These are phyloP conservation scores for Lanmaoa rubissima DNA, from an alignment of 768 basidiomycete genomes.

Conservation along the genomic window DNA sequence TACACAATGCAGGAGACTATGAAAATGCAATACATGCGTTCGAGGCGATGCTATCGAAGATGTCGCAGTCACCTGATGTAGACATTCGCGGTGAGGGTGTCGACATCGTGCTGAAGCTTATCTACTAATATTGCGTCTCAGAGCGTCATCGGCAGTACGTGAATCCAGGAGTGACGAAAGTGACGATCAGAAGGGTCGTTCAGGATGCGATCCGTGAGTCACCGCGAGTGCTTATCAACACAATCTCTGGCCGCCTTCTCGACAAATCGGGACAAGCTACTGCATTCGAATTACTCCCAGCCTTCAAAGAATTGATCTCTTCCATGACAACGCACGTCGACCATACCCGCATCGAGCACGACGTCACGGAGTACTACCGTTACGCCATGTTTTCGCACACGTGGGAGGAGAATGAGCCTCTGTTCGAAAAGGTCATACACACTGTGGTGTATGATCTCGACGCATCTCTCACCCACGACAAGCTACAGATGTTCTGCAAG, in stretches of 20 bases:
- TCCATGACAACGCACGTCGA: constrained; percentile 11
- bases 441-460: constrained; percentile 10
- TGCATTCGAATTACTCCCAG: constrained; percentile 2
- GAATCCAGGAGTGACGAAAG: not conserved
- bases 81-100: not conserved
- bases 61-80: constrained; percentile 1
- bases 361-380: constrained; percentile 6
- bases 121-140: not conserved
- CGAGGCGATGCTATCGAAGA: constrained; percentile 11
- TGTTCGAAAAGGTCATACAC: not conserved
- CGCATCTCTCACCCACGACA: not conserved
- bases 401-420: constrained; percentile 10
- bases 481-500: not conserved
- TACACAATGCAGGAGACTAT: not conserved
- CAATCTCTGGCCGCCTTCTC: constrained; percentile 1
- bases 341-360: not conserved
- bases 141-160: not conserved
- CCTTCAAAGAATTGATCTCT: constrained; percentile 10
- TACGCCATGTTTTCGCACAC: constrained; percentile 12
- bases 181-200: not conserved
- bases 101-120: not conserved
- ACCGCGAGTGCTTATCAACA: constrained; percentile 10
- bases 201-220: not conserved
- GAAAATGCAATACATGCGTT: not conserved
- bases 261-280: not conserved